Evolutionary conservation across 495 filamentous ascomycete genomes (phyloP), one percentile per base, ranked within the genome.

Genomic region (Aspergillus cristatus): DNA sequence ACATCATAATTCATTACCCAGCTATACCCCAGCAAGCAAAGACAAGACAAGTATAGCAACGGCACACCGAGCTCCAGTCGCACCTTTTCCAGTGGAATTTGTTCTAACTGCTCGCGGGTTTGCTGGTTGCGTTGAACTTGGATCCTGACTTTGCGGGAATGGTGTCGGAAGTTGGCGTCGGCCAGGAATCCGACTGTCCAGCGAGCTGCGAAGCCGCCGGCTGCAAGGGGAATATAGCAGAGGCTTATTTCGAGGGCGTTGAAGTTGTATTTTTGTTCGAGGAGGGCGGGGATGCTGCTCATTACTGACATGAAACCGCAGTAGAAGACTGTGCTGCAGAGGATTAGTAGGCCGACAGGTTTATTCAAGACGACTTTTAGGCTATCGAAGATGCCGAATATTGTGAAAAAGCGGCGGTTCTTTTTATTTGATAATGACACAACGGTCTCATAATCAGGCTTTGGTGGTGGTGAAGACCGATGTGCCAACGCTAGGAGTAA

Each of bases 141-240:
- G n/a, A n/a, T n/a, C n/a, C n/a, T n/a, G n/a, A n/a, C n/a, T n/a
- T n/a, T n/a, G n/a, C n/a, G n/a, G n/a, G 67, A 63, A 18, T 58
- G 42, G 1, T 63, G 55, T 14, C 53, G 50, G 39, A 58, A 73
- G 33, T 67, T 63, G 50, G 52, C 55, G 41, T 75, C 71, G 3
- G 72, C 35, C 0, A 68, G 32, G 14, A 32, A 41, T 6, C 68
- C 68, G 8, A 53, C 53, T 2, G 54, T 58, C 40, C 53, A 57
- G 1, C 55, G 49, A 1, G 52, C 54, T 6, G 54, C 48, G 2
- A 70, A 34, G 20, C 47, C 55, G 7, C 69, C 71, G 14, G 66
- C 20, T 1, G 65, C 65, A 4, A 68, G 34, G 0, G 70, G 65
- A 7, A 75, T 41, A 41, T 67, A 75, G 44, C 60, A 63, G 1